Evolutionary conservation across 2,329 filamentous ascomycete species (phyloP).

Genomic region (Paracorniculantispora psalliotae): DNA sequence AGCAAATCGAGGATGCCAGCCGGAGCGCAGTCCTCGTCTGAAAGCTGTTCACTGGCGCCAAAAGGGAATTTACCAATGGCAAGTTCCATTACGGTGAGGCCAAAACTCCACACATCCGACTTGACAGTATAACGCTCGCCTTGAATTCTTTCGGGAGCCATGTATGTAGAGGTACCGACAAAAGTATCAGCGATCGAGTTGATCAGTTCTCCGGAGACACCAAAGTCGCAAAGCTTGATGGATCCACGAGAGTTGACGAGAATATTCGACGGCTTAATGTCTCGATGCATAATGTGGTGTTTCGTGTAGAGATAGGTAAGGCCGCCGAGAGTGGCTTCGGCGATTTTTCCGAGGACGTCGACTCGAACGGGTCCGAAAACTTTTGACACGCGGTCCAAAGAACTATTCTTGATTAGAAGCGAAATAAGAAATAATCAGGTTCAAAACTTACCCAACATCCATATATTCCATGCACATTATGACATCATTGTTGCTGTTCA

Average conservation of each 20-base stretch:
- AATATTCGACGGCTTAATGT: slow-evolving; percentile 98
- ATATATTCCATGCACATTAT: slow-evolving; percentile 99
- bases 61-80: slow-evolving; percentile 98
- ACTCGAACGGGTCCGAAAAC: slow-evolving; percentile 94
- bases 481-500: slow-evolving; percentile 94
- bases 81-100: slow-evolving; percentile 90
- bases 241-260: slow-evolving; percentile 88
- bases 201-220: slow-evolving; percentile 95
- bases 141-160: slow-evolving; percentile 97
- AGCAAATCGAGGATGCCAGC: slow-evolving; percentile 93
- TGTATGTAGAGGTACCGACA: slow-evolving; percentile 97
- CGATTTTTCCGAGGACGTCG: slow-evolving; percentile 95
- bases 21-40: slow-evolving; percentile 73
- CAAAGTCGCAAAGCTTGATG: slow-evolving; percentile 98
- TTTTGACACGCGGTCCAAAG: slow-evolving; percentile 88
- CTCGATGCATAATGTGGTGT: slow-evolving; percentile 97
- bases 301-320: slow-evolving; percentile 92
- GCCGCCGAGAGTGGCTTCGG: slow-evolving; percentile 88
- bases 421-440: neutral
- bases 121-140: slow-evolving; percentile 97
- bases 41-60: slow-evolving; percentile 63
- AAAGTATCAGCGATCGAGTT: slow-evolving; percentile 98
- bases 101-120: slow-evolving; percentile 98
- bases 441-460: slow-evolving; percentile 80
- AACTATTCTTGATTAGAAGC: slow-evolving; percentile 45